Percentiles rank a stretch among this genome's conserved stretches.
Evolutionary conservation across 1,284 basidiomycete genomes (phyloP).

Genomic region (Pascua sp.): DNA sequence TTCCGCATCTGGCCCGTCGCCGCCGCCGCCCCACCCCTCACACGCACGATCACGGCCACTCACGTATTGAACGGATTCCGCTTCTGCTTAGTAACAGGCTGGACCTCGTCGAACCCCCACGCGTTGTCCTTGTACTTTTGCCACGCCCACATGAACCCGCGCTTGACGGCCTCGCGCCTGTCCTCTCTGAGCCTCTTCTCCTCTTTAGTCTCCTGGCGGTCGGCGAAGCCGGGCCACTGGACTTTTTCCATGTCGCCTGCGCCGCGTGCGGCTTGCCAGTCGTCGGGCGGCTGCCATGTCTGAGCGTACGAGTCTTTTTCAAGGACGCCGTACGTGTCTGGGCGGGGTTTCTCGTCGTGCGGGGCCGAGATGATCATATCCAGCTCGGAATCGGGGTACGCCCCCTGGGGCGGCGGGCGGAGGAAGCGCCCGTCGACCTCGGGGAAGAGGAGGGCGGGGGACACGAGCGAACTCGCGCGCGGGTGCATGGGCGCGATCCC

Average conservation of each 20-base stretch:
- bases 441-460: slow-evolving; percentile 28
- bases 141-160: slow-evolving; percentile 49
- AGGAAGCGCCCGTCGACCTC: slow-evolving; percentile 31
- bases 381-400: slow-evolving; percentile 29
- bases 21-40: too few species aligned
- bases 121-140: slow-evolving; percentile 48
- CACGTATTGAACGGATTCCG: slow-evolving; percentile 47
- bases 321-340: too few species aligned
- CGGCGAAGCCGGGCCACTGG: slow-evolving; percentile 31
- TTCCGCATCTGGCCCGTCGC: too few species aligned
- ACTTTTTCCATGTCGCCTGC: slow-evolving; percentile 19
- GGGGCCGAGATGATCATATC: slow-evolving; percentile 30
- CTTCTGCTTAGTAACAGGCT: slow-evolving; percentile 29
- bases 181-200: slow-evolving; percentile 28
- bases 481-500: slow-evolving; percentile 36
- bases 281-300: slow-evolving; percentile 34
- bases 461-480: slow-evolving; percentile 23
- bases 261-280: slow-evolving; percentile 29
- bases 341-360: not conserved
- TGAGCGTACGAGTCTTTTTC: slow-evolving; percentile 21
- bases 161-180: slow-evolving; percentile 44
- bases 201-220: slow-evolving; percentile 27
- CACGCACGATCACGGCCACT: slow-evolving; percentile 4
- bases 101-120: slow-evolving; percentile 50
- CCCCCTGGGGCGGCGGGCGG: slow-evolving; percentile 15